Conservation (phyloP, 768 basidiomycete species). For the Gloeophyllum trabeum region DNA sequence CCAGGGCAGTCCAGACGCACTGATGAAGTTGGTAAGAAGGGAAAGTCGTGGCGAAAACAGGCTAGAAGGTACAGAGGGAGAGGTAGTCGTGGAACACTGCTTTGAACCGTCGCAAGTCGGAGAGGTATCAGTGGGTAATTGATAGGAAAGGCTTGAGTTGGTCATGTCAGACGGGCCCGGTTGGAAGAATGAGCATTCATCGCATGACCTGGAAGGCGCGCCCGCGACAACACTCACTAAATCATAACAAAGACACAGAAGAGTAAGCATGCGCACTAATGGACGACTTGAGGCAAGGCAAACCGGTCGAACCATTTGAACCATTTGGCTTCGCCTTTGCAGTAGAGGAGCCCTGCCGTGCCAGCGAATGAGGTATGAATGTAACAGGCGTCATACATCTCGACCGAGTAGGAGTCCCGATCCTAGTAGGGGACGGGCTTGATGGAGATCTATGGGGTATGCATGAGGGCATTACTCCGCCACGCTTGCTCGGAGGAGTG, state of each 20-base stretch:
- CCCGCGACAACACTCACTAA: neutral
- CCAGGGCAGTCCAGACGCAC: slow-evolving; percentile 31
- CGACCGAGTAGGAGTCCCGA: slow-evolving; percentile 16
- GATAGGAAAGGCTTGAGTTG: too few species aligned
- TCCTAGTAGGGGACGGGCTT: slow-evolving; percentile 24
- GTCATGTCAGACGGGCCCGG: slow-evolving; percentile 11
- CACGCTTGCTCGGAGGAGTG: slow-evolving; percentile 14
- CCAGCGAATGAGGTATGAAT: slow-evolving; percentile 49
- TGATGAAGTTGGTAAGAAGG: slow-evolving; percentile 50
- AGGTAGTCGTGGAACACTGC: slow-evolving; percentile 8
- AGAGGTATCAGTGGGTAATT: too few species aligned
- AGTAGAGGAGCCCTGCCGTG: slow-evolving; percentile 5
- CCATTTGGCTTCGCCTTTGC: neutral
- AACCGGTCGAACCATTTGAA: slow-evolving; percentile 53
- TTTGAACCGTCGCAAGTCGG: too few species aligned
- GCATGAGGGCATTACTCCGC: neutral
- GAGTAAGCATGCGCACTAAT: slow-evolving; percentile 55
- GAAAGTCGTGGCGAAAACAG: slow-evolving; percentile 38
- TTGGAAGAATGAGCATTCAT: slow-evolving; percentile 27
- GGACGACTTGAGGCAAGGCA: slow-evolving; percentile 33
- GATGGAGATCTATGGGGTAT: slow-evolving; percentile 10
- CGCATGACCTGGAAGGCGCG: slow-evolving; percentile 13
- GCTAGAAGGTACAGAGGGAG: slow-evolving; percentile 11
- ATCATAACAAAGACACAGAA: slow-evolving; percentile 15
- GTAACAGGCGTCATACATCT: slow-evolving; percentile 40